Base-by-base conservation (phyloP, 2,329 filamentous ascomycete genomes). In the Penicillium sp. region DNA sequence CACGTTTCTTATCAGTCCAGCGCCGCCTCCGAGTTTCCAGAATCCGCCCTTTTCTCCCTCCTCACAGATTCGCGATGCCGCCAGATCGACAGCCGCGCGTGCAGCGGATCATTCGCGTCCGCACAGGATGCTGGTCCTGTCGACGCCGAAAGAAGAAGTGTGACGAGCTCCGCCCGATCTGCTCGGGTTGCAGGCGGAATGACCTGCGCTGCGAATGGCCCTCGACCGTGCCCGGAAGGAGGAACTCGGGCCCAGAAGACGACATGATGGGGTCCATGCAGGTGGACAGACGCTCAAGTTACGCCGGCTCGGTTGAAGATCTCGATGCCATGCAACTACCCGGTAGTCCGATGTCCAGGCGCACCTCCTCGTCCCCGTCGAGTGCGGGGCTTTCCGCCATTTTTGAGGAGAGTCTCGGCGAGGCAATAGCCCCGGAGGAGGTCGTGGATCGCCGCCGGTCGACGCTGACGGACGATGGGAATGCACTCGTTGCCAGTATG, bases 111-210 rank as follows among this genome's bases (percentile, higher is more conserved):
- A 66, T 72, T 10, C 69, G 70, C 35, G 70, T 72, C 13, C 61
- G 70, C 24, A 73, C 70, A 2, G 70, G 71, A n/a, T 75, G 73
- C 50, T 67, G 66, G 53, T 69, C 68, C 9, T 75, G 73, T 55
- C 62, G 70, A 24, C 64, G 67, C 5, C 69, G 72, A 11, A 73
- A 70, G 64, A 72, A 74, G 63, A 74, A 74, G 60, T 75, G 72
- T 47, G 71, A 73, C 27, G 72, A 75, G 57, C 22, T 50, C 22
- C 65, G 69, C 67, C 62, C 79, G 67, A 50, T 73, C 69, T 66
- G 79, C 47, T 65, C 65, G 18, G 70, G 70, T 35, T 72, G 70
- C 39, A 60, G 53, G 46, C 69, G 70, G 24, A 73, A 73, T 54
- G 69, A 71, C 44, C 62, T 73, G 16, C 57, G 33, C 16, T 73